Base-by-base conservation (phyloP, 192 early-diverging fungal species). In the Gigaspora rosea region DNA sequence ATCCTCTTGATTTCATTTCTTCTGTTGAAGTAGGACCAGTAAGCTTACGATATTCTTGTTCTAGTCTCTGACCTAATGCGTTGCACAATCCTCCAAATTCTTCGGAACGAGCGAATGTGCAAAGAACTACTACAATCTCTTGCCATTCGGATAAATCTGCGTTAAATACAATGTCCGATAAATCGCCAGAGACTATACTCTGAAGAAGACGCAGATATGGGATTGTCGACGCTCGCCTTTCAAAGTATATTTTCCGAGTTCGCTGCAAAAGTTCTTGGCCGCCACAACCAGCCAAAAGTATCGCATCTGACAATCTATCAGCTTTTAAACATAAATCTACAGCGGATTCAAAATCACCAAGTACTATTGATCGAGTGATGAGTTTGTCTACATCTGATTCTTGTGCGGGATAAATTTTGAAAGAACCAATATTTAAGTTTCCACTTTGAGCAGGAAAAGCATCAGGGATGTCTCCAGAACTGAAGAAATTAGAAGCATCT, bases 291-390 rank as follows among this genome's bases (percentile, higher is more conserved):
- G 96, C 96, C 73, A 99, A 88, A 63, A 96, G 86, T 46, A 98
- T 80, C 4, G 94, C 96, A 77, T 96, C 96, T 1, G 98, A 90
- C 77, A 92, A 90, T 33, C 93, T 88, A 73, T 94, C 88, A 11
- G 92, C 85, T 46, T 88, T 88, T 47, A 99, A 84, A 78, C 96
- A 97, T 48, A 96, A 84, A 50, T 91, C 86, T 13, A 98, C 96
- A 16, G 97, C 96, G 0, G 92, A 89, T 79, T 95, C 94, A 79
- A 96, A 97, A 80, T 99, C 95, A 77, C 98, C 96, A 48, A 96
- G 80, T 8, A 98, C 86, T 33, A 98, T 82, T 3, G 94, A 89
- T 20, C 91, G 88, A 11, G 94, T 97, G 66, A 99, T 92, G 52
- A 95, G 82, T 18, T 86, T 88, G 68, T 98, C 94, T 13, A 88